Evolutionary conservation across 2,329 filamentous ascomycete genomes (phyloP).

Genomic region (Ceratocystis albifundus): DNA sequence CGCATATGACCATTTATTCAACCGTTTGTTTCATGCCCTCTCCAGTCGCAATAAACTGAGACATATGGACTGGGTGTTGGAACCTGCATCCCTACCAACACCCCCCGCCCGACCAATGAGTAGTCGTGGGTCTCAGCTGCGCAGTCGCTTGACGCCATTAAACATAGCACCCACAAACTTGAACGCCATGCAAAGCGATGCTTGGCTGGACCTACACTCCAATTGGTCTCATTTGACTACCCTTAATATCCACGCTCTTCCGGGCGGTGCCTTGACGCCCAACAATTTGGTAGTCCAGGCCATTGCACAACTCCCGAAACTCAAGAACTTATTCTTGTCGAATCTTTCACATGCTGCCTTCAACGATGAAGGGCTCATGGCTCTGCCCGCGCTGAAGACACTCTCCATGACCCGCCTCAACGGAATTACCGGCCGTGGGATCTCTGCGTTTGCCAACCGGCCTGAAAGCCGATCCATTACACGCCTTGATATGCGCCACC

Average conservation of each 20-base stretch:
- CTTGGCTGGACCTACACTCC: slow-evolving; percentile 42
- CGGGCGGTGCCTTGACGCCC: slow-evolving; percentile 44
- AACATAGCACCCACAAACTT: slow-evolving; percentile 26
- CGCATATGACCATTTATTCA: slow-evolving; percentile 45
- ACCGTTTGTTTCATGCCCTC: slow-evolving; percentile 47
- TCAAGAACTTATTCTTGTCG: slow-evolving; percentile 50
- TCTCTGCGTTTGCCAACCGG: slow-evolving; percentile 46
- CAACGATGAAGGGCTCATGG: slow-evolving; percentile 43
- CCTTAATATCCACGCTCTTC: slow-evolving; percentile 47
- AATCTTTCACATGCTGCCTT: slow-evolving; percentile 46
- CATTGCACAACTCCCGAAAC: slow-evolving; percentile 40
- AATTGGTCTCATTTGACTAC: slow-evolving; percentile 46
- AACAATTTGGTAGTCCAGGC: slow-evolving; percentile 42
- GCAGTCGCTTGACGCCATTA: slow-evolving; percentile 19
- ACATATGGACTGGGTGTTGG: slow-evolving; percentile 50
- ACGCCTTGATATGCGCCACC: slow-evolving; percentile 44
- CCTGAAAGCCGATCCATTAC: slow-evolving; percentile 36
- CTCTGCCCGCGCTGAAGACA: slow-evolving; percentile 43
- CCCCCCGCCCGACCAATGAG: slow-evolving; percentile 28
- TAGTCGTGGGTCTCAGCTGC: slow-evolving; percentile 27
- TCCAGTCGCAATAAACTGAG: slow-evolving; percentile 45
- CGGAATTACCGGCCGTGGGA: slow-evolving; percentile 45
- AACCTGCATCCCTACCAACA: slow-evolving; percentile 28
- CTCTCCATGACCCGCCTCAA: slow-evolving; percentile 45
- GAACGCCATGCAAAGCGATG: slow-evolving; percentile 32